Conservation (phyloP, 176 grass and related monocot genomes). For the Dendrocalamus sinicus region DNA sequence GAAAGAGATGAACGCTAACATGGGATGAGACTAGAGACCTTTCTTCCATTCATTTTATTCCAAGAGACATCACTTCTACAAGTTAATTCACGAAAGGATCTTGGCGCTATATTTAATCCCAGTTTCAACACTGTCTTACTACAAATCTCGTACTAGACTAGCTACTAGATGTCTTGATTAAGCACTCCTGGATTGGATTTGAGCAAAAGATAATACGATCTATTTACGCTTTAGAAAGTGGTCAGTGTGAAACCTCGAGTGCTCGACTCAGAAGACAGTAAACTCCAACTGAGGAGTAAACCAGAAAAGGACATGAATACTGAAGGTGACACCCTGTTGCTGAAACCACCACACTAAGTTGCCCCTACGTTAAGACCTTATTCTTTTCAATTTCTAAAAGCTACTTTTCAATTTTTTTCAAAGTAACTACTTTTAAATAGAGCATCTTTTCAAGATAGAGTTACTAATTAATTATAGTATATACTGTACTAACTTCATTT, state of each 20-base stretch:
- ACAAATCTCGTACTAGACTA: neutral
- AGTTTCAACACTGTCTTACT: neutral
- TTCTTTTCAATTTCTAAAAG: too few relatives aligned
- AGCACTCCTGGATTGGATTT: neutral
- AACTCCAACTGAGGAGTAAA: too few relatives aligned
- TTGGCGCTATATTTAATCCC: neutral
- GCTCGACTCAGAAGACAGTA: neutral
- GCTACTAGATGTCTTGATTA: neutral
- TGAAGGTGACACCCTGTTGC: neutral
- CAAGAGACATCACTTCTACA: neutral
- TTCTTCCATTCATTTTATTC: neutral
- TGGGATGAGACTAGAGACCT: neutral
- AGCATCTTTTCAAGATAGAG: too few relatives aligned
- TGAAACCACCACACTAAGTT: neutral
- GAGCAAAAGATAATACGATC: neutral
- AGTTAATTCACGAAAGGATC: neutral
- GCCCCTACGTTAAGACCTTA: too few relatives aligned
- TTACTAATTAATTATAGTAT: too few relatives aligned
- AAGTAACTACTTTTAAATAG: too few relatives aligned
- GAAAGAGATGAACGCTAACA: neutral
- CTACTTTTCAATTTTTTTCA: too few relatives aligned
- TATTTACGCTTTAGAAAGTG: neutral
- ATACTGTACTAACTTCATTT: too few relatives aligned
- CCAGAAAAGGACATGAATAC: neutral
- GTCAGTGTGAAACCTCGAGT: slow-evolving; percentile 13